Evolutionary conservation across 1,139 yeast species (phyloP), one percentile per base, ranked within the genome.

Genomic region (Debaryomycetaceae sp.): DNA sequence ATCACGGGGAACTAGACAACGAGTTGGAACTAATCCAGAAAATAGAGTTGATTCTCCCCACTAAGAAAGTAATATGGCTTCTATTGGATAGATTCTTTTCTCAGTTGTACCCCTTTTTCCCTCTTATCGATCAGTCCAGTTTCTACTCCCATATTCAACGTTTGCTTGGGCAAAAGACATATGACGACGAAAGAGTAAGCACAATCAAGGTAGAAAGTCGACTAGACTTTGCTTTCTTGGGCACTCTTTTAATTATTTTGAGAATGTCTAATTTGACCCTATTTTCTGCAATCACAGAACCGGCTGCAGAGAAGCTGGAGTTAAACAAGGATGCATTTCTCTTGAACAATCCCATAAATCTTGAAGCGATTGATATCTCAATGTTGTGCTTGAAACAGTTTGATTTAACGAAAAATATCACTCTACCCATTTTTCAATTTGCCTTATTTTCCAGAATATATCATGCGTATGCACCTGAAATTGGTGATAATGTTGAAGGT

Each of bases 381-480:
- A 65, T 62, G 38, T 41, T 53, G 32, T 71, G 77, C 42, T 53
- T 70, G 19, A 58, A 60, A 35, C 69, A 66, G 42, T 71, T 71
- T 46, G 62, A 69, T 38, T 46, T 69, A 15, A 51, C 65, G 50
- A 53, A 67, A 36, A 52, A 53, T 17, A 66, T 74, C 15, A 73
- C 76, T 29, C 48, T 79, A 38, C 63, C 70, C 0, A 69, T 79
- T 5, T 61, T 80, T 39, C 84, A 80, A 49, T 71, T 79, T 39
- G 62, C 73, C 0, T 46, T 73, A 11, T 48, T 67, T 33, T 46
- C 62, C 31, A 56, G 78, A 42, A 45, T 63, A 14, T 75, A 75
- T 52, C 68, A 65, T 35, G 51, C 55, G 36, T 50, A 58, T 45
- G 67, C 80, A 0, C 80, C 79, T 1, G 81, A 76, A 50, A 79